Percentiles rank a stretch among this genome's conserved stretches.
These are phyloP conservation scores for Gastrolobium villosum DNA, from an alignment of 306 rosid species.

Conservation along the genomic window DNA sequence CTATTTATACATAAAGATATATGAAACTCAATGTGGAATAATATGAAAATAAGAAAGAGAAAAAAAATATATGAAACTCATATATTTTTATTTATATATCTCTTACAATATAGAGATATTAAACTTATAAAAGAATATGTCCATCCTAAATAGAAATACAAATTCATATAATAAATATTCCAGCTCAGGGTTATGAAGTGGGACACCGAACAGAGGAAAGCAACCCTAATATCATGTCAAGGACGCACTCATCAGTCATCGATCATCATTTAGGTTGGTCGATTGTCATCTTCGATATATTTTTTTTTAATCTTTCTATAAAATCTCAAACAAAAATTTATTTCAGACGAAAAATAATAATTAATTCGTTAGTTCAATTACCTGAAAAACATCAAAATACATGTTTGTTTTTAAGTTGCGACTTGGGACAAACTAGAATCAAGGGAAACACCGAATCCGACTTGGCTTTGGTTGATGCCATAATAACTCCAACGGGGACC, in stretches of 20 bases:
- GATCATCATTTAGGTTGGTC: neutral
- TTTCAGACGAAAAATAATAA: neutral
- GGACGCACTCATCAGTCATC: neutral
- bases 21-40: no score
- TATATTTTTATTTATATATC: no score
- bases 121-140: no score
- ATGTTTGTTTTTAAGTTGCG: neutral
- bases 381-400: neutral
- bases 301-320: neutral
- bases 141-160: no score
- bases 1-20: no score
- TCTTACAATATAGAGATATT: no score
- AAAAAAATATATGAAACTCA: no score
- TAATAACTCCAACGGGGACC: conserved; percentile 45
- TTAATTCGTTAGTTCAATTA: neutral
- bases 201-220: neutral
- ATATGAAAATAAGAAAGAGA: no score
- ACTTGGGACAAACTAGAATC: conserved; percentile 46
- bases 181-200: neutral
- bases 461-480: conserved; percentile 37
- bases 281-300: neutral
- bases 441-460: conserved; percentile 41
- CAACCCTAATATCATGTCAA: neutral
- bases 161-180: neutral
- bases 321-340: neutral